phyloP scores from a whole-genome alignment of 306 rosid genomes.

The Lotus japonicus region DNA sequence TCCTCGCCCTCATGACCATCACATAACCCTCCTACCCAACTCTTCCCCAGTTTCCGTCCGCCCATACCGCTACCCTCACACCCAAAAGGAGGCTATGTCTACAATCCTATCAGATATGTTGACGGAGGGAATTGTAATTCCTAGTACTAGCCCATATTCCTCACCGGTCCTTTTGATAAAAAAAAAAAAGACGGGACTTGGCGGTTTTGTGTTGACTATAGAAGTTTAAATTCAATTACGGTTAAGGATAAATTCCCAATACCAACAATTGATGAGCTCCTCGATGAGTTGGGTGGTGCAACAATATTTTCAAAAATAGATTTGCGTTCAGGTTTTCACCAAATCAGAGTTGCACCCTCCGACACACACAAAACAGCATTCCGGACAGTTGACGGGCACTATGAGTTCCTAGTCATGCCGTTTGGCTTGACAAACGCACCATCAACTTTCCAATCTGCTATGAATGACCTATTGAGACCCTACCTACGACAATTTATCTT shows the following conservation, averaged over 20 bases:
- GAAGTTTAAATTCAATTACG: not conserved
- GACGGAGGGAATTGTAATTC: too few relatives aligned
- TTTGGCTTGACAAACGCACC: not conserved
- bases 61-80: too few relatives aligned
- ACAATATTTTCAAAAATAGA: not conserved
- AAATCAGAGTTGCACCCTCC: rapidly evolving
- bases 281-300: not conserved
- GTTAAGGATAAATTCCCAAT: not conserved
- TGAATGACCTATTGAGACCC: not conserved
- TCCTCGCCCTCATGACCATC: too few relatives aligned
- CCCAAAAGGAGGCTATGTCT: too few relatives aligned
- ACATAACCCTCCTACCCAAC: too few relatives aligned
- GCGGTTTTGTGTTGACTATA: too few relatives aligned
- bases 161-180: too few relatives aligned
- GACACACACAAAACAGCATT: not conserved
- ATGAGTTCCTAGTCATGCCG: not conserved
- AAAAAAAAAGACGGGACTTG: too few relatives aligned
- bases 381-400: not conserved
- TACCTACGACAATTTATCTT: not conserved
- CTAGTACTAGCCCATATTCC: too few relatives aligned
- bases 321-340: not conserved
- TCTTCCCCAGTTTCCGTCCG: too few relatives aligned
- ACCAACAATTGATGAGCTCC: not conserved
- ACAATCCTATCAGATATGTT: too few relatives aligned
- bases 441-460: not conserved